Evolutionary conservation across 441 rosid species (phyloP), one percentile per base, ranked within the genome.

Genomic region (Biscutella laevigata): DNA sequence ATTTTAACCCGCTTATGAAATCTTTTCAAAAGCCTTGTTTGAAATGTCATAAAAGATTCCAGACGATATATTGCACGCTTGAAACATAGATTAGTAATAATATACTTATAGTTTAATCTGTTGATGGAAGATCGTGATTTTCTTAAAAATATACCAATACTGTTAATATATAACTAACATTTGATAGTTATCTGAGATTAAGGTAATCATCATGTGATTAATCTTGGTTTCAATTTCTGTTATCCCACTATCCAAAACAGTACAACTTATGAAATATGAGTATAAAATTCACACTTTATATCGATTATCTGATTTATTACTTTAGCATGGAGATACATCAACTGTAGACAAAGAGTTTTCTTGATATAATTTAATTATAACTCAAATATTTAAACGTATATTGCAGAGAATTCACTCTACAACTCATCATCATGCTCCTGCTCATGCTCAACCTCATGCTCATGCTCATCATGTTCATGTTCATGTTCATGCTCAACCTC

Each of bases 401-500:
- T 22, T n/a, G 65, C n/a, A 24, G 48, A 42, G 52, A 54, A 61
- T 50, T 40, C 43, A 48, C 65, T 57, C 44, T 61, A 64, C 64
- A 53, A 53, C 68, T 74, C 77, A 72, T 30, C 72, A 30, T n/a
- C n/a, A n/a, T n/a, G n/a, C n/a, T n/a, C n/a, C n/a, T 28, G 71
- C 25, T 22, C 59, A 60, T 43, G 26, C 52, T 38, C 33, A 26
- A 10, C n/a, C n/a, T n/a, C n/a, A n/a, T n/a, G n/a, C n/a, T n/a
- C n/a, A n/a, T n/a, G n/a, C n/a, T n/a, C n/a, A n/a, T n/a, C n/a
- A n/a, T n/a, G n/a, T n/a, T n/a, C n/a, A n/a, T n/a, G n/a, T n/a
- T n/a, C n/a, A n/a, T n/a, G n/a, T n/a, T 42, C 2, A 0, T 22
- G 47, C 5, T 22, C 47, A 12, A 28, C 28, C 59, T 70, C 80